Evolutionary conservation across 805 yeast genomes (phyloP), one percentile per base, ranked within the genome.

Genomic region (Middelhovenomyces tepae): DNA sequence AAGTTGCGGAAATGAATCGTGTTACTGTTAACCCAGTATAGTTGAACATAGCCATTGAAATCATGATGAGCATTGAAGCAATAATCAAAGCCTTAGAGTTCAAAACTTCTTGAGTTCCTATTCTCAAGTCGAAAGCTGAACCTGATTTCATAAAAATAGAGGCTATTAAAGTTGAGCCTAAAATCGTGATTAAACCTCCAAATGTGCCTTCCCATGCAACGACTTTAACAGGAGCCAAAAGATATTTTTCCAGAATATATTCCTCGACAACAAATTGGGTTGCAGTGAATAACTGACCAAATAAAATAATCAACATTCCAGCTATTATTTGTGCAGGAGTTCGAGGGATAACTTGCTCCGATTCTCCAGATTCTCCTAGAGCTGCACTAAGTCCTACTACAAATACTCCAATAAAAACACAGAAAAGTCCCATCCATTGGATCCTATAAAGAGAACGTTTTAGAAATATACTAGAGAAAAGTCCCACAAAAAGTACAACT

Each of bases 211-310:
- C 91, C 41, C 65, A 74, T 24, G 80, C 85, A 11, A 82, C 91
- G 37, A 81, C 60, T 39, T 67, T 64, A 42, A 78, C 50, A 2
- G 91, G 87, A 4, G 65, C 65, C 27, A 81, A 62, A 9, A 70
- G 61, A 44, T 71, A 62, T 36, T 59, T 61, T 16, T 63, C 54
- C 38, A 82, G 56, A 29, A 82, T 65, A 45, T 75, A 75, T 48
- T 82, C 93, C 50, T 82, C 93, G 24, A 75, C 64, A 2, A 82
- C 91, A 53, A 80, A 82, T 51, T 82, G 93, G 10, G 75, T 56
- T 0, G 91, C 91, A 32, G 78, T 74, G 41, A 78, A 68, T n/a
- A 73, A 47, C 44, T 75, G 81, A 5, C 79, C 91, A 16, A 69
- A 35, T 7, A 78, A 53, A 35, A 82, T 68, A 24, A 81, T 51